These are phyloP conservation scores for Monosporozyma siamensis DNA, from an alignment of 805 yeast species.

Conservation along the genomic window DNA sequence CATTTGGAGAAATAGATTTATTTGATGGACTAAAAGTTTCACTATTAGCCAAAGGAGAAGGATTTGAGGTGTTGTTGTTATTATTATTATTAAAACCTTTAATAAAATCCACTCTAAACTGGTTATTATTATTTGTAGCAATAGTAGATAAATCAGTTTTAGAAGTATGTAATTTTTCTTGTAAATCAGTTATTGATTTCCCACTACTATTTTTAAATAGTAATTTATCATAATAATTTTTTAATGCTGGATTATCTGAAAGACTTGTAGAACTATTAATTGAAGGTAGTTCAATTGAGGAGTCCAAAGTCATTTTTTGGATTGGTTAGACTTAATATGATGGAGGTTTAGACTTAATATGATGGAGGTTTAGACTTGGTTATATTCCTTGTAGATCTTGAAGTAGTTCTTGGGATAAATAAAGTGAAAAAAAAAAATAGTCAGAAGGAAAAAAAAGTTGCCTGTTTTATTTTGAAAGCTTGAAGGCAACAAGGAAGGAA, in stretches of 20 bases:
- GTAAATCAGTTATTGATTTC: constrained; percentile 27
- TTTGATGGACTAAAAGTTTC: background rate
- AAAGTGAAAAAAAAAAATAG: too few relatives aligned
- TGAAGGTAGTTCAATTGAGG: constrained; percentile 24
- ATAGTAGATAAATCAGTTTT: background rate
- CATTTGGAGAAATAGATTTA: background rate
- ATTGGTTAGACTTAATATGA: too few relatives aligned
- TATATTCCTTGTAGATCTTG: too few relatives aligned
- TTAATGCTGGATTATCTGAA: constrained; percentile 28
- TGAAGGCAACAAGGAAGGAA: too few relatives aligned
- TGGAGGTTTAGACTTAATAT: too few relatives aligned
- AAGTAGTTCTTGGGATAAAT: too few relatives aligned
- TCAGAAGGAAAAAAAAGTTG: too few relatives aligned
- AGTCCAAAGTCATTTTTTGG: constrained; percentile 3
- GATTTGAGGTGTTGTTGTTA: too few relatives aligned
- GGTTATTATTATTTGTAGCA: background rate
- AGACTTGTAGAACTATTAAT: constrained; percentile 28
- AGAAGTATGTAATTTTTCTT: constrained; percentile 9
- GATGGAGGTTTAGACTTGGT: too few relatives aligned
- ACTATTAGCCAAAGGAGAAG: constrained; percentile 3
- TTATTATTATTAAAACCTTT: constrained; percentile 15
- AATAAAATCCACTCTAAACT: constrained; percentile 17
- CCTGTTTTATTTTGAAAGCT: too few relatives aligned
- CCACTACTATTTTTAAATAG: constrained; percentile 28
- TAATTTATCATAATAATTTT: constrained; percentile 28